phyloP scores from a whole-genome alignment of 441 rosid species.

The Populus hybrid region DNA sequence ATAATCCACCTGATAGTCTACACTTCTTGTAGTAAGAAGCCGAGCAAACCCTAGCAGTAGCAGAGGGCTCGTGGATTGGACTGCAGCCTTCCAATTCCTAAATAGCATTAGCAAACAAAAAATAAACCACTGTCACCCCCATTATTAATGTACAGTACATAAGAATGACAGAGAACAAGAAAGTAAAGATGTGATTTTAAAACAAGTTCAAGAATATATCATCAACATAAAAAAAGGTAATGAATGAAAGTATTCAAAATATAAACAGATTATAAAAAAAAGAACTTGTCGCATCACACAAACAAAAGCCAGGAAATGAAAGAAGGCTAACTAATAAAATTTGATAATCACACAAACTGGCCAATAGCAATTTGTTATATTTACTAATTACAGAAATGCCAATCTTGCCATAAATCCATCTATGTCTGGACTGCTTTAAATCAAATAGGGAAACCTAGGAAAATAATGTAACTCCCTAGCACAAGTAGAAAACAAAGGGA shows the following conservation, averaged over 20 bases:
- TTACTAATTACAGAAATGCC: no score
- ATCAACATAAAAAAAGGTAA: background rate
- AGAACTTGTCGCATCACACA: no score
- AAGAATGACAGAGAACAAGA: background rate
- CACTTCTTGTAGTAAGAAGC: slow-evolving; percentile 57
- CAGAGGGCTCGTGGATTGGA: slow-evolving; percentile 56
- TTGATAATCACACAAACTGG: no score
- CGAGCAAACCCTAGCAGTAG: slow-evolving; percentile 65
- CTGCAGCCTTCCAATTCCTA: slow-evolving; percentile 58
- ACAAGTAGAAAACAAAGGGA: no score
- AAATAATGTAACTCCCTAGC: no score
- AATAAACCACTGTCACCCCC: background rate
- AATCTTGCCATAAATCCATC: no score
- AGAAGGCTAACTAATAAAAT: no score
- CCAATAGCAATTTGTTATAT: no score
- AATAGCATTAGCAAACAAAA: slow-evolving; percentile 10
- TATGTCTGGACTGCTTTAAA: no score
- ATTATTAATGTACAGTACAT: background rate
- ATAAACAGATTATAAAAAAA: no score
- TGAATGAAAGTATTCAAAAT: background rate
- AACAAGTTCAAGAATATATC: background rate
- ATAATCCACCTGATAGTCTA: slow-evolving; percentile 71
- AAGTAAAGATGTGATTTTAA: background rate
- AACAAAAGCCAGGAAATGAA: no score
- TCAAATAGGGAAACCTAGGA: no score